phyloP scores from a whole-genome alignment of 2,329 filamentous ascomycete genomes.

The Macrophomina phaseolina region DNA sequence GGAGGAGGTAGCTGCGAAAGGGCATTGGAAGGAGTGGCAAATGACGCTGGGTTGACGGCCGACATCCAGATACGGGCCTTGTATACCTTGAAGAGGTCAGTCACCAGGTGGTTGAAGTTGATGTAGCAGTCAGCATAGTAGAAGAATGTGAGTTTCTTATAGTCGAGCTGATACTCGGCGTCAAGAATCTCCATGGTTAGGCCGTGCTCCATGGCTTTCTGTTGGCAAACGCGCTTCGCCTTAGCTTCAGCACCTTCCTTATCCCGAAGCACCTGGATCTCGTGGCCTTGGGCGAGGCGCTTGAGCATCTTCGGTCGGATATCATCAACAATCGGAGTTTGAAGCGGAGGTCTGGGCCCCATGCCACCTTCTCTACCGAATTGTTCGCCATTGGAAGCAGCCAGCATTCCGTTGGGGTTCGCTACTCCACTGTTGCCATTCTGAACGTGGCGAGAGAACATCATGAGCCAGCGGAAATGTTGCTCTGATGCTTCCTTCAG shows the following conservation, averaged over 20 bases:
- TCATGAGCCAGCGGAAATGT: slow-evolving; percentile 98
- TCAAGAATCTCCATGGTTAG: slow-evolving; percentile 99
- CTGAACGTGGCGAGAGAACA: slow-evolving; percentile 75
- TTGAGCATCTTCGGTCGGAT: slow-evolving; percentile 97
- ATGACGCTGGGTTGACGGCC: slow-evolving; percentile 96
- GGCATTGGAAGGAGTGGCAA: slow-evolving; percentile 50
- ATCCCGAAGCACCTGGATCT: slow-evolving; percentile 85
- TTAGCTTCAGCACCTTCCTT: slow-evolving; percentile 98
- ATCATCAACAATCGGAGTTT: slow-evolving; percentile 58
- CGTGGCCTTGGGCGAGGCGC: slow-evolving; percentile 87
- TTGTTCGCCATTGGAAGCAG: slow-evolving; percentile 67
- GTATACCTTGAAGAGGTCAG: slow-evolving; percentile 98
- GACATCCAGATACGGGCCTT: slow-evolving; percentile 99
- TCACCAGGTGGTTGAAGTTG: slow-evolving; percentile 98
- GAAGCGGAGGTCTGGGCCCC: slow-evolving; percentile 67
- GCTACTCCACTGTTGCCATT: slow-evolving; percentile 39
- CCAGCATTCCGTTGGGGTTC: slow-evolving; percentile 66
- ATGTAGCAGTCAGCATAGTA: slow-evolving; percentile 98
- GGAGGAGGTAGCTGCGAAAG: slow-evolving; percentile 42
- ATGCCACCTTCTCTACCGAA: slow-evolving; percentile 78
- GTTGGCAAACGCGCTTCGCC: slow-evolving; percentile 93
- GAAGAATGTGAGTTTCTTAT: slow-evolving; percentile 98
- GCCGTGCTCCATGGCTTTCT: slow-evolving; percentile 93
- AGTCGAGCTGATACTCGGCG: slow-evolving; percentile 98
- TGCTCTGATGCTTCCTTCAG: slow-evolving; percentile 94